A percentile compares a stretch with the other conserved stretches of the same genome.
Conservation (phyloP, 257 asterid genomes). For the Scutellaria minor region DNA sequence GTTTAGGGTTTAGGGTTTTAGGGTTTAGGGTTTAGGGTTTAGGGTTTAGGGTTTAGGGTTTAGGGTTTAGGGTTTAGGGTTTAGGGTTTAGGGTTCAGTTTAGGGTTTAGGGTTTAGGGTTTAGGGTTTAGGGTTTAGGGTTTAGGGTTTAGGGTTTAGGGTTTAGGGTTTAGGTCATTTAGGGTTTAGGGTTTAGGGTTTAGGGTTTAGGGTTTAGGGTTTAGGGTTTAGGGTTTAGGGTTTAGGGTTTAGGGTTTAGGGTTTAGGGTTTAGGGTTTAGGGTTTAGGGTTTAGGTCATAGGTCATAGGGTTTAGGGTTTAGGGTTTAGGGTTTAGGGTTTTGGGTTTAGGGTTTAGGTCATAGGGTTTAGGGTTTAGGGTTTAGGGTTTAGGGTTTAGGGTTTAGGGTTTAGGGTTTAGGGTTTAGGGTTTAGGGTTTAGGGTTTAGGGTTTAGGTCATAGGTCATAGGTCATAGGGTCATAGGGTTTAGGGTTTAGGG, state of each 20-base stretch:
- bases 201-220: slow-evolving; percentile 17
- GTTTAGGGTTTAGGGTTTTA: too few species aligned
- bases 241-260: slow-evolving; percentile 20
- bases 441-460: not conserved
- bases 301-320: slow-evolving; percentile 17
- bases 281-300: slow-evolving; percentile 20
- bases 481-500: not conserved
- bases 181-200: slow-evolving; percentile 22
- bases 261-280: slow-evolving; percentile 20
- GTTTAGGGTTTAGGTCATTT: too few species aligned
- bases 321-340: slow-evolving; percentile 23
- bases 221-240: slow-evolving; percentile 21
- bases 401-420: not conserved
- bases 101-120: slow-evolving; percentile 23
- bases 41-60: too few species aligned
- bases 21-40: too few species aligned
- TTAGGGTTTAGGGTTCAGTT: too few species aligned
- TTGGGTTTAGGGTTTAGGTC: slow-evolving; percentile 7
- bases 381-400: not conserved
- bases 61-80: too few species aligned
- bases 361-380: too few species aligned
- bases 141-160: slow-evolving; percentile 9
- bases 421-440: not conserved
- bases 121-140: slow-evolving; percentile 14
- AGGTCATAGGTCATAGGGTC: too few species aligned